phyloP scores from a whole-genome alignment of 129 eudicot species.

The Kitagawia praeruptora region DNA sequence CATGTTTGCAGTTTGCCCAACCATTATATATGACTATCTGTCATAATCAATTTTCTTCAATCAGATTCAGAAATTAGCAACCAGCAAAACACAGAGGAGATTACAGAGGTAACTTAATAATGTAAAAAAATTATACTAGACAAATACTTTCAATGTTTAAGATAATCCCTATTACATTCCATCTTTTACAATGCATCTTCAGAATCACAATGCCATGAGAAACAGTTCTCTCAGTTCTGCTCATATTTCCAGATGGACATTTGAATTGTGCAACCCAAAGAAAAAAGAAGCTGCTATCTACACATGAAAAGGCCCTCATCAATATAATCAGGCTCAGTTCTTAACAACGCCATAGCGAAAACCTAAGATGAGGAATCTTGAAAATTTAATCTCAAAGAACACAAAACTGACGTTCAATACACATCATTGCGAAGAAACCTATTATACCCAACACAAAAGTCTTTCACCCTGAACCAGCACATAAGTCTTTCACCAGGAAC shows the following conservation, averaged over 20 bases:
- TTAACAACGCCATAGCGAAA: background rate
- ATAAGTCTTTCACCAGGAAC: too few relatives aligned
- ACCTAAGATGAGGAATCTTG: constrained; percentile 3
- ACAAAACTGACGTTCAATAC: background rate
- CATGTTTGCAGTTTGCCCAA: background rate
- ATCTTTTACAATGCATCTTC: background rate
- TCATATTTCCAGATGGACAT: constrained; percentile 7
- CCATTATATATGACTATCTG: background rate
- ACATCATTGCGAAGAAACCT: constrained; percentile 8
- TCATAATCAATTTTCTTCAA: background rate
- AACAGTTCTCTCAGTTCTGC: constrained; percentile 6
- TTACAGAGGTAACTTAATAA: background rate
- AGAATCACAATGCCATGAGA: background rate
- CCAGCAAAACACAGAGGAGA: background rate
- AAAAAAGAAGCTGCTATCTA: constrained; percentile 11
- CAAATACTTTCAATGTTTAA: background rate
- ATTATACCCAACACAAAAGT: constrained; percentile 7
- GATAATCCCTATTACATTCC: background rate
- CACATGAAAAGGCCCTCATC: constrained; percentile 9
- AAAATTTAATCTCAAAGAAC: constrained; percentile 12
- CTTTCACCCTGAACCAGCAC: background rate
- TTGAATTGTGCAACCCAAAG: background rate
- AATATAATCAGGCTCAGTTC: constrained; percentile 12
- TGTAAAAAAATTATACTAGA: background rate
- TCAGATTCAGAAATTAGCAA: background rate